Percentiles rank a stretch among this genome's conserved stretches.
phyloP scores from a whole-genome alignment of 768 basidiomycete species.

The Tulasnella sp. region DNA sequence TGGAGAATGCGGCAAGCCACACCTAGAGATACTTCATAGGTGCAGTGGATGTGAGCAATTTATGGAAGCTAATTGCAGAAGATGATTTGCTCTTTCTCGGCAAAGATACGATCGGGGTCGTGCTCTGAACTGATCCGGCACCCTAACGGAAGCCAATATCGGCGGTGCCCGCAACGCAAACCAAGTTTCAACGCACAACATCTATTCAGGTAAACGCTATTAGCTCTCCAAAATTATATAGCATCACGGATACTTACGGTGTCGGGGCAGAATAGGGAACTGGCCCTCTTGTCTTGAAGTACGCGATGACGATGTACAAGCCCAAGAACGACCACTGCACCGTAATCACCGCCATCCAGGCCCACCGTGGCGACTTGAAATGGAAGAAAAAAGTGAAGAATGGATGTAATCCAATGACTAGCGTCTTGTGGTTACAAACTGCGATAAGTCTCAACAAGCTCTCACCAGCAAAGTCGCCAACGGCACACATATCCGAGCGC shows the following conservation, averaged over 20 bases:
- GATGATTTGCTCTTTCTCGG: too few species aligned
- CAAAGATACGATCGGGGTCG: too few species aligned
- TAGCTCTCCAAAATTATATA: neutral
- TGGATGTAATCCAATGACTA: slow-evolving; percentile 26
- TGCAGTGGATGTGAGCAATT: too few species aligned
- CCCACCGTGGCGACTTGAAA: slow-evolving; percentile 11
- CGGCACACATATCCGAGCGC: slow-evolving; percentile 17
- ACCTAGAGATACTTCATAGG: too few species aligned
- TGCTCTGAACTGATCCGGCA: too few species aligned
- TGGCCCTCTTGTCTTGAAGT: neutral
- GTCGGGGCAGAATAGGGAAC: slow-evolving; percentile 10
- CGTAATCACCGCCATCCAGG: slow-evolving; percentile 17
- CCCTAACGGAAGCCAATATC: too few species aligned
- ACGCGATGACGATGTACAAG: neutral
- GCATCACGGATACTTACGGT: neutral
- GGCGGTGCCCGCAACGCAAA: too few species aligned
- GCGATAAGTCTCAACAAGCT: neutral
- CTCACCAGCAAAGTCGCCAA: neutral
- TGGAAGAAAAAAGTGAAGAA: slow-evolving; percentile 20
- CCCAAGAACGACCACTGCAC: slow-evolving; percentile 26
- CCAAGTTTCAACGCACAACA: neutral
- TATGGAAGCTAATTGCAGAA: too few species aligned
- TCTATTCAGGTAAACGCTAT: neutral
- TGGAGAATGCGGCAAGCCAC: too few species aligned
- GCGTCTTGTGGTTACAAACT: neutral